phyloP scores from a whole-genome alignment of 805 yeast species.

The Scheffersomyces spartinae region DNA sequence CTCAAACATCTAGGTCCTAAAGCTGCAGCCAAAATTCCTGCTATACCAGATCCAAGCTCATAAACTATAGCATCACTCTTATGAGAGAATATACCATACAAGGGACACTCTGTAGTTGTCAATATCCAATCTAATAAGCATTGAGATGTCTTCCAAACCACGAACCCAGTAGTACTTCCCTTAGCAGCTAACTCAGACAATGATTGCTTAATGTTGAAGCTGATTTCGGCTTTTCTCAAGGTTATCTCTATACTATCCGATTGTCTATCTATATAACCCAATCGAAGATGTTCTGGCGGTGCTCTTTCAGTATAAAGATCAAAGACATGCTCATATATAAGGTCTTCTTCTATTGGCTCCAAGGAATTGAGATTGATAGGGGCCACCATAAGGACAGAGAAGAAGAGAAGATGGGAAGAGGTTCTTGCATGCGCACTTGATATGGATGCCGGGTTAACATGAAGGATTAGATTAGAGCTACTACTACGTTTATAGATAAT shows the following conservation, averaged over 20 bases:
- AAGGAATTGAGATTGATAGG: too few species aligned
- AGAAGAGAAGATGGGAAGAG: background rate
- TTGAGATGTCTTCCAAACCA: conserved; percentile 46
- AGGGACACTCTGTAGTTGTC: conserved; percentile 14
- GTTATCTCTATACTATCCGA: conserved; percentile 11
- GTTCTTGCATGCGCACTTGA: background rate
- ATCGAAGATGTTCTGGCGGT: conserved; percentile 14
- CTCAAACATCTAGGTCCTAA: conserved; percentile 19
- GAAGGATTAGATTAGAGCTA: too few species aligned
- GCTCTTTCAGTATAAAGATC: conserved; percentile 17
- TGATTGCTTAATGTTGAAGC: conserved; percentile 21
- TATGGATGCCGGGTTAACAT: too few species aligned
- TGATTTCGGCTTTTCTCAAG: conserved; percentile 11
- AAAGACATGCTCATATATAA: conserved; percentile 19
- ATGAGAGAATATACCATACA: conserved; percentile 7
- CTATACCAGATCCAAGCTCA: conserved; percentile 55
- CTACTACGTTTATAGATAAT: too few species aligned
- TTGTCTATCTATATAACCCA: conserved; percentile 25
- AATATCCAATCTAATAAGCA: conserved; percentile 43
- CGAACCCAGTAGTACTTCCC: conserved; percentile 52
- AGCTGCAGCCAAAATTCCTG: conserved; percentile 36
- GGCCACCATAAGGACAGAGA: conserved; percentile 2
- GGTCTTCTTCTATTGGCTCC: conserved; percentile 11
- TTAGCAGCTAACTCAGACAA: conserved; percentile 13
- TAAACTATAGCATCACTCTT: conserved; percentile 19